Percentiles rank a stretch among this genome's conserved stretches.
phyloP scores from a whole-genome alignment of 139 green algal species.

The Chlamydomonas schloesseri region DNA sequence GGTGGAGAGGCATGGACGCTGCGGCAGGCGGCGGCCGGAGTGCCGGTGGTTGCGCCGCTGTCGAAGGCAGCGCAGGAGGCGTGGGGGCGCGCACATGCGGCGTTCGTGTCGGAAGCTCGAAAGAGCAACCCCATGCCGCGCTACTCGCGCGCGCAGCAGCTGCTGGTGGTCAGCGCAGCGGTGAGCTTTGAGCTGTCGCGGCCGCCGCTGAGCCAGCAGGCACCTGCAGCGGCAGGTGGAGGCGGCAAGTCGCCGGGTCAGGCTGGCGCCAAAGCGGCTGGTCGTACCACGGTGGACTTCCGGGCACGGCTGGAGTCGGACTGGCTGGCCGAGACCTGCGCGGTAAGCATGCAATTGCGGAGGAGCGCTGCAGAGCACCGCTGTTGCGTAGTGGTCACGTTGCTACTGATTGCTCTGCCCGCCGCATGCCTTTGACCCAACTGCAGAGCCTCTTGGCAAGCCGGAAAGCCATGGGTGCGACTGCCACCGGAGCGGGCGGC shows the following conservation, averaged over 20 bases:
- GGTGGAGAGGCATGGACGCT: not conserved
- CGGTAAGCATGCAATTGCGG: too few relatives aligned
- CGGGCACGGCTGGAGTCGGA: too few relatives aligned
- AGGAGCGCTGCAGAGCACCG: too few relatives aligned
- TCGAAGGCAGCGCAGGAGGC: not conserved
- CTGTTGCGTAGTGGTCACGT: too few relatives aligned
- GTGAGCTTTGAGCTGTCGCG: not conserved
- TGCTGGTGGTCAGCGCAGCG: not conserved
- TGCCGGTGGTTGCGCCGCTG: not conserved
- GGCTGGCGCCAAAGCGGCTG: not conserved
- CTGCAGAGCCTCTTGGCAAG: too few relatives aligned
- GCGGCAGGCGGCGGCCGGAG: not conserved
- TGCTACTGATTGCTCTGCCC: too few relatives aligned
- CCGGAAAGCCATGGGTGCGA: not conserved
- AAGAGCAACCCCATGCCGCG: not conserved
- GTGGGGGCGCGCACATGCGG: not conserved
- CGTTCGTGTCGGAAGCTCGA: not conserved
- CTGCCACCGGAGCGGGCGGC: too few relatives aligned
- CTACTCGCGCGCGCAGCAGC: constrained; percentile 4
- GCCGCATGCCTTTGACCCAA: too few relatives aligned
- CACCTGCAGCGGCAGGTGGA: not conserved
- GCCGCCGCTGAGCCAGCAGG: too few relatives aligned
- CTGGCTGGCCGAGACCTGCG: too few relatives aligned
- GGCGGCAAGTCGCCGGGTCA: too few relatives aligned
- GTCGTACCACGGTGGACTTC: too few relatives aligned